Evolutionary conservation across 371 early-diverging fungal species (phyloP), one percentile per base, ranked within the genome.

Genomic region (Thermomucor indicae-seudaticae): DNA sequence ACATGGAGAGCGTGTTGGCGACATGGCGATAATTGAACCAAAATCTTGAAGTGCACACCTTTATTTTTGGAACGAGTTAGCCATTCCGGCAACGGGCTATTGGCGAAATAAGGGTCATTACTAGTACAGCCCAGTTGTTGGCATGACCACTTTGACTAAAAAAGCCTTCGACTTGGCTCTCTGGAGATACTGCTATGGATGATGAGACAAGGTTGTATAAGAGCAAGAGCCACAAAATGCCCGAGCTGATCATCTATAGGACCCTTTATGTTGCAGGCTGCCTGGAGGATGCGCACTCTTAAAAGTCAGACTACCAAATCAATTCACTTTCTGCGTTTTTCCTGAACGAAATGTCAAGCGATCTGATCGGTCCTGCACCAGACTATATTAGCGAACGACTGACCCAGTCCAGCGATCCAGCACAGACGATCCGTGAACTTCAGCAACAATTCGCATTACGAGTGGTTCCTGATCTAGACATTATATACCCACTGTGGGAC

Each of bases 11-110:
- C 3, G 96, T 90, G 69, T 96, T 96, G 62, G 97, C 93, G 24
- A 95, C 88, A 71, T 97, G 98, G 1, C 97, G 78, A 65, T 92
- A 92, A 66, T 93, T 91, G 79, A 96, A 96, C 98, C 98, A 97
- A 66, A 93, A 97, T 11, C 97, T 84, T 14, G 97, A 96, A 0
- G 98, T 93, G 72, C 92, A 90, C 22, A 96, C 93, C 92, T 91
- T 59, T 2, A 17, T 38, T 22, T 41, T 19, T 24, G 31, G 45
- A 44, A 22, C 16, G 22, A 24, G 43, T 42, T 22, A 34, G 34
- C 34, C 34, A 11, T 34, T 34, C 10, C 34, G 8, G 11, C 20
- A 16, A 43, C 3, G 16, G 2, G 20, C 3, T 37, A 48, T n/a
- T 22, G 17, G 51, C 37, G 4, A 43, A 39, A 12, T 32, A 32